Conservation (phyloP, 1,284 basidiomycete genomes). For the Melampsora americana region DNA sequence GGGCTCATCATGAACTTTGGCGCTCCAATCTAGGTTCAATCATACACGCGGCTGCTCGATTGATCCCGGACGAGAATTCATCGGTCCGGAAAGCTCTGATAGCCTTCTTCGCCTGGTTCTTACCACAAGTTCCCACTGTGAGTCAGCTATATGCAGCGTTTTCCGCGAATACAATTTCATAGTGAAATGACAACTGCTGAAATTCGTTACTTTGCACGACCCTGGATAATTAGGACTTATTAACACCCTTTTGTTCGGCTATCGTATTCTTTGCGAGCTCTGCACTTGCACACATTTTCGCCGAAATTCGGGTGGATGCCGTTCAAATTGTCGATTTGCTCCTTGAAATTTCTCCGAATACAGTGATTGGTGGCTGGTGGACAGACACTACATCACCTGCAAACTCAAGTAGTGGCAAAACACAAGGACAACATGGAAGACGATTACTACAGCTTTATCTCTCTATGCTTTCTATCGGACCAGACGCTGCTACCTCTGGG, state of each 20-base stretch:
- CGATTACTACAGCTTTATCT: conserved; percentile 72
- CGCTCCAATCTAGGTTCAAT: conserved; percentile 64
- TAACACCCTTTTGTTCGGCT: conserved; percentile 68
- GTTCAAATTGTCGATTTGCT: conserved; percentile 75
- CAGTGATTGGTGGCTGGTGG: conserved; percentile 69
- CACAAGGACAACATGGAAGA: conserved; percentile 55
- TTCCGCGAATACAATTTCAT: too few relatives aligned
- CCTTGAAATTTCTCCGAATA: conserved; percentile 67
- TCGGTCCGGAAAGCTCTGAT: conserved; percentile 21
- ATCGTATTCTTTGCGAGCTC: conserved; percentile 82
- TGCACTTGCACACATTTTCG: conserved; percentile 89
- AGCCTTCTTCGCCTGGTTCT: conserved; percentile 36
- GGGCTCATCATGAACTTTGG: conserved; percentile 64
- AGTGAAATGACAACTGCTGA: conserved; percentile 40
- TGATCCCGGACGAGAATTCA: conserved; percentile 64
- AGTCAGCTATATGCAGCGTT: not conserved
- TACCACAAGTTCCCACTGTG: conserved; percentile 8
- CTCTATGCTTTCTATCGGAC: conserved; percentile 56
- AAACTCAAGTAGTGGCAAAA: not conserved
- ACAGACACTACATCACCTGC: conserved; percentile 5
- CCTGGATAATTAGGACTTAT: conserved; percentile 60
- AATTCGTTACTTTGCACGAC: not conserved
- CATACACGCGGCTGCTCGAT: conserved; percentile 65
- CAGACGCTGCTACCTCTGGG: conserved; percentile 29
- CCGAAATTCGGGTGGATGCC: conserved; percentile 86